Evolutionary conservation across 352 stramenopile species (phyloP), one percentile per base, ranked within the genome.

Genomic region (Pythium utonaiense): DNA sequence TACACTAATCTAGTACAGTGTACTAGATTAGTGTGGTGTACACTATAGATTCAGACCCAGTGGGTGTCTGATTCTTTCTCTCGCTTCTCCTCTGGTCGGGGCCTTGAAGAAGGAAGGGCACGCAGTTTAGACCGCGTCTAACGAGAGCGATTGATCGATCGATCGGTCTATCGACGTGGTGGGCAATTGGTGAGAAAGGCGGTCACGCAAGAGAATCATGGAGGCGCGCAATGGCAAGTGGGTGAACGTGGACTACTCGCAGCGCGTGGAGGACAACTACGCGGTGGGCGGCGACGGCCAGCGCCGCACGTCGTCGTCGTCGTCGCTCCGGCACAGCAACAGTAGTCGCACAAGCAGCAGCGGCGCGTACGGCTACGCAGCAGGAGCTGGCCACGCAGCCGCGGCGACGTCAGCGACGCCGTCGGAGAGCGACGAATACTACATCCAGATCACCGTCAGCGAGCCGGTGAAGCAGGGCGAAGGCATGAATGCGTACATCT

Each of bases 401-500:
- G 40, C 19, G 17, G 13, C 40, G 6, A 16, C 50, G 10, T 24
- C 50, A 3, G 12, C 42, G 21, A 10, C 50, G 4, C 12, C 58
- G 22, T 38, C 44, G 1, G 58, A 57, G 6, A 38, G n/a, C 21
- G 66, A 73, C 1, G 67, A 68, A 13, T 58, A 71, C 5, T 74
- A 55, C 30, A 90, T 95, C 62, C 73, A 95, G 67, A 86, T 97
- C 62, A 72, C 78, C 0, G 96, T 99, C 12, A 96, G 86, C 21
- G 96, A 98, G 73, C 96, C 96, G 0, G 88, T 98, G 12, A 98
- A 98, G 70, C 93, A 98, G 60, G 84, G 87, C 31, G 96, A 98
- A 62, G 95, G 96, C 44, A 98, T 99, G 77, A 98, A 98, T 70
- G 94, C 97, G 57, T 98, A 98, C 71, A 98, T 98, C 45, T 97